A percentile compares a stretch with the other conserved stretches of the same genome.
phyloP scores from a whole-genome alignment of 768 basidiomycete species.

The Tylopilus balloui region DNA sequence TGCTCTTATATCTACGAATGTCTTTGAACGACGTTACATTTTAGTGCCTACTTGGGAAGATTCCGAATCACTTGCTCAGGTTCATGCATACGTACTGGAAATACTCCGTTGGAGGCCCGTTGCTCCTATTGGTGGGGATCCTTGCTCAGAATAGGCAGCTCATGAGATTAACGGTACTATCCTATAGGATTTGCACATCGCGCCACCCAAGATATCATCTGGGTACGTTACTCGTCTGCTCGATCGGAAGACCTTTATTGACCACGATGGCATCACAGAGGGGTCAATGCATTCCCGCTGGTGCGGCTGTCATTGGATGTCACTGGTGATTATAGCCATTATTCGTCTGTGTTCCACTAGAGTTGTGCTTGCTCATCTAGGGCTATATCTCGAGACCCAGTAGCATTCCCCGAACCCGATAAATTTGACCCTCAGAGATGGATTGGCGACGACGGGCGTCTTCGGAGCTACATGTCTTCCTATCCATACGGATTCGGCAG shows the following conservation, averaged over 20 bases:
- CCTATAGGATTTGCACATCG: constrained; percentile 50
- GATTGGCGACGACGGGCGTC: constrained; percentile 29
- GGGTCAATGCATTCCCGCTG: constrained; percentile 23
- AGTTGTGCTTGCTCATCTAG: constrained; percentile 1
- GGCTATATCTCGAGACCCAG: constrained; percentile 11
- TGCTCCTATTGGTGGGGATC: constrained; percentile 19
- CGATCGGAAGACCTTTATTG: constrained; percentile 43
- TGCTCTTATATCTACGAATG: not conserved
- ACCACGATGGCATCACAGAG: constrained; percentile 4
- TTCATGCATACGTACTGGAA: constrained; percentile 36
- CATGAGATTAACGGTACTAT: not conserved
- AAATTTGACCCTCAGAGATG: not conserved
- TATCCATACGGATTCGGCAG: constrained; percentile 53
- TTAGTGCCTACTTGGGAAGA: constrained; percentile 37
- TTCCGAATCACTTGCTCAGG: constrained; percentile 28
- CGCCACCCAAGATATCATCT: constrained; percentile 57
- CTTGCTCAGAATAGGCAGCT: not conserved
- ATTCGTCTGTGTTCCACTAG: not conserved
- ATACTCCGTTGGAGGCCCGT: constrained; percentile 35
- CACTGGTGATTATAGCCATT: constrained; percentile 13
- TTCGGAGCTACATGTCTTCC: constrained; percentile 42
- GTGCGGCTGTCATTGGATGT: constrained; percentile 19
- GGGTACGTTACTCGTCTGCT: constrained; percentile 40
- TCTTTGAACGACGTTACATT: not conserved
- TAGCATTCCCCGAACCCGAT: not conserved